Base-by-base conservation (phyloP, 208 protist species). In the Trypanosoma rangeli region DNA sequence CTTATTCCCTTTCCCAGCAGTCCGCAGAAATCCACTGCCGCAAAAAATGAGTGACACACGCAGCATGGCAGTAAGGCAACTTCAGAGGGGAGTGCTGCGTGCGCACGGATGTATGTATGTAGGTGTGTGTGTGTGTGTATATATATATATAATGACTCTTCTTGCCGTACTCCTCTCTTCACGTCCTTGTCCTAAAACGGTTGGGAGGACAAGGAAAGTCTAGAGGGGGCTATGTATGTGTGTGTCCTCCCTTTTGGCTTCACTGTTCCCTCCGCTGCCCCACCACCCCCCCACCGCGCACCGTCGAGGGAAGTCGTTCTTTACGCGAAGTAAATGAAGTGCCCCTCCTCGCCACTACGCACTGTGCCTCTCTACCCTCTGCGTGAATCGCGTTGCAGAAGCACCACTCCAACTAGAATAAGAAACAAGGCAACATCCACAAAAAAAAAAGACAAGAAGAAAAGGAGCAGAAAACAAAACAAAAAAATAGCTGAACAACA, bases 11-110 rank as follows among this genome's bases (percentile, higher is more conserved):
- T 31, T 48, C 26, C 50, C 63, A 37, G 39, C 24, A 20, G 33
- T 39, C 22, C 68, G 68, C 59, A 66, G 26, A 15, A 73, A 13
- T 22, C 68, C 68, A 15, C 68, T 39, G 24, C 44, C 68, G 24
- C 33, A 48, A 24, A 54, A 15, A 33, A 53, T 61, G 26, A 50
- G 39, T 44, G 68, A 67, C 22, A 26, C n/a, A 29, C 68, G 68
- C 46, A 73, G 57, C 68, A 73, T 73, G 24, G 22, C 22, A 53
- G 22, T 28, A 24, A 53, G 10, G 22, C 49, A 24, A 0, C 16
- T 24, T 53, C 4, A 26, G 3, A 28, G 22, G 20, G 12, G 16
- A 37, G 33, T 37, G 2, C 4, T 7, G 33, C 33, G 33, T 7
- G 33, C 7, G 33, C 33, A 7, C 33, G 4, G 33, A 37, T 46